Evolutionary conservation across 305 asterid genomes (phyloP), one percentile per base, ranked within the genome.

Genomic region (Coffea humblotiana): DNA sequence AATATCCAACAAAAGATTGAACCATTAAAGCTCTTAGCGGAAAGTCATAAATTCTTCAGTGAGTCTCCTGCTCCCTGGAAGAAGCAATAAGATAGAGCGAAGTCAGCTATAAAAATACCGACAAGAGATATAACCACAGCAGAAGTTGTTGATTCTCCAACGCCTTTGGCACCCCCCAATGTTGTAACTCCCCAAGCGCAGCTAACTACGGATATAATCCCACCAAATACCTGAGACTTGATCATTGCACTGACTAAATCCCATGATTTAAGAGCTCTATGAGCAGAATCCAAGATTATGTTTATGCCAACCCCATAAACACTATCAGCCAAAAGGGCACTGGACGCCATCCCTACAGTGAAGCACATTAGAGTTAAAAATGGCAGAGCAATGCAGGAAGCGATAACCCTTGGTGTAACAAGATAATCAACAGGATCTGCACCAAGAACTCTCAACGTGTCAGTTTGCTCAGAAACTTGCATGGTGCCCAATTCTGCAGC

Each of bases 391-490:
- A 92, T 81, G 74, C 93, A 91, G 1, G 97, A 89, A 73, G 98
- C 98, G 35, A 95, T 82, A 51, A 95, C 98, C 83, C 99, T 84
- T 72, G 99, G 98, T 29, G 96, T 91, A 76, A 95, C 94, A 71
- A 95, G 84, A 86, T 95, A 95, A 80, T 94, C 99, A 61, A 95
- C 94, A 0, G 99, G 99, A 75, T 90, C 80, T 45, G 99, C 74
- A 37, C 97, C 98, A 15, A 96, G 95, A 85, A 96, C 99, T 79
- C 98, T 90, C 75, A 96, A 81, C 0, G 98, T 91, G 87, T 96
- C 99, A 0, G 93, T 96, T 87, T 94, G 99, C 84, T 96, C 99
- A 2, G 99, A 96, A 45, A 96, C 99, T 87, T 96, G 99, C 99
- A 96, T 94, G 19, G 98, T 96, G 70, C 97, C 99, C 71, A 96